These are phyloP conservation scores for Phaeomoniella chlamydospora DNA, from an alignment of 2,329 filamentous ascomycete species.

Conservation along the genomic window DNA sequence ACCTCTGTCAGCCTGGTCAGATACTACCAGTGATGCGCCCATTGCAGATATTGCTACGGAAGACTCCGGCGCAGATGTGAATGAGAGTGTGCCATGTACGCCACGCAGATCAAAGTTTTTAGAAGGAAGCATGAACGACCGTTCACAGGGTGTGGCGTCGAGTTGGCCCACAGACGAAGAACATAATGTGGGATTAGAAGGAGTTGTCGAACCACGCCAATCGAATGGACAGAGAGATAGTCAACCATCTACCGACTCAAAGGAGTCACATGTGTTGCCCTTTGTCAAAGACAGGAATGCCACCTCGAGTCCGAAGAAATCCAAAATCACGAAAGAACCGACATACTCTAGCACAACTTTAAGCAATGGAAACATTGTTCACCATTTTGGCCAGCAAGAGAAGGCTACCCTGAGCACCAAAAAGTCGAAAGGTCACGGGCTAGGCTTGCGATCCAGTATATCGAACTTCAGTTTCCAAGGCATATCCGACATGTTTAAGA, in stretches of 20 bases:
- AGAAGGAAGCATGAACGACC: slow-evolving; percentile 80
- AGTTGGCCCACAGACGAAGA: slow-evolving; percentile 7
- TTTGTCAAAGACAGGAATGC: slow-evolving; percentile 7
- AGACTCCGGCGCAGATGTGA: neutral
- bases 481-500: slow-evolving; percentile 2
- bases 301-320: slow-evolving; percentile 5
- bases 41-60: neutral
- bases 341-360: too few species aligned
- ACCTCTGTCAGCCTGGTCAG: neutral
- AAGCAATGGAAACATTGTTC: too few species aligned
- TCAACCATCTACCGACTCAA: too few species aligned
- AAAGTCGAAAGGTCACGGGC: slow-evolving; percentile 5
- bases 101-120: slow-evolving; percentile 41
- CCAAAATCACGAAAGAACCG: neutral
- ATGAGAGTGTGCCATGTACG: neutral
- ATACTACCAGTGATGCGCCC: neutral
- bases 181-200: too few species aligned
- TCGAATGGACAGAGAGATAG: too few species aligned
- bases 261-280: too few species aligned
- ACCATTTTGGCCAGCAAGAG: too few species aligned
- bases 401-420: slow-evolving; percentile 3
- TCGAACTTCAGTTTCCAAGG: slow-evolving; percentile 10
- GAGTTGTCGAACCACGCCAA: too few species aligned
- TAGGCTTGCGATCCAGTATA: slow-evolving; percentile 10
- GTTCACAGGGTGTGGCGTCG: slow-evolving; percentile 18